phyloP scores from a whole-genome alignment of 2,329 filamentous ascomycete species.

The Nemania sp. region DNA sequence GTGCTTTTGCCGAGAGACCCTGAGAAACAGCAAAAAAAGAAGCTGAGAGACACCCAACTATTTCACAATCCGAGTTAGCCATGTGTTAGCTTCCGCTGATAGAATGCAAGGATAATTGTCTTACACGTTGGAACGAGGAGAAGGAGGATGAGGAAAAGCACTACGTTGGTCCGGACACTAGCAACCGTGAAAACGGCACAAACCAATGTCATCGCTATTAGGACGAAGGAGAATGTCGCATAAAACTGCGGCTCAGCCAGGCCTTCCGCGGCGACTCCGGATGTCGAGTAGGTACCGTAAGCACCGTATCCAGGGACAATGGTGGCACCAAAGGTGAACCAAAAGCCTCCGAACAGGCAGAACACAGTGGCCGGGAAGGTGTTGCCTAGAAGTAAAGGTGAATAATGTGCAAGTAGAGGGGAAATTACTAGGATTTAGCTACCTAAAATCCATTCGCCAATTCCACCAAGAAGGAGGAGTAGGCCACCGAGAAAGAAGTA shows the following conservation, averaged over 20 bases:
- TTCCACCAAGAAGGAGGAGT: constrained; percentile 20
- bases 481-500: constrained; percentile 22
- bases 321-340: constrained; percentile 22
- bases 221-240: constrained; percentile 22
- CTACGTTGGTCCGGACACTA: constrained; percentile 10
- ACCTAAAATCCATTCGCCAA: constrained; percentile 30
- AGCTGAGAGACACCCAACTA: constrained; percentile 16
- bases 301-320: constrained; percentile 14
- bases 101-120: neutral
- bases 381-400: constrained; percentile 15
- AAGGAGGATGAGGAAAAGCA: constrained; percentile 15
- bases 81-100: neutral
- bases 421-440: neutral
- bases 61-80: constrained; percentile 7
- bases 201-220: constrained; percentile 21
- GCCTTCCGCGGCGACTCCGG: constrained; percentile 1
- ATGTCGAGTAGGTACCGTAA: constrained; percentile 14
- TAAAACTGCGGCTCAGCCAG: constrained; percentile 19
- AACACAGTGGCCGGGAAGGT: constrained; percentile 24
- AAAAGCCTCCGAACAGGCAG: constrained; percentile 17
- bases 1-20: neutral
- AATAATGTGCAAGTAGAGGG: neutral
- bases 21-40: constrained; percentile 22
- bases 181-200: constrained; percentile 16
- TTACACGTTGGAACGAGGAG: constrained; percentile 23